Base-by-base conservation (phyloP, 345 rosid genomes). In the Toxicodendron radicans region DNA sequence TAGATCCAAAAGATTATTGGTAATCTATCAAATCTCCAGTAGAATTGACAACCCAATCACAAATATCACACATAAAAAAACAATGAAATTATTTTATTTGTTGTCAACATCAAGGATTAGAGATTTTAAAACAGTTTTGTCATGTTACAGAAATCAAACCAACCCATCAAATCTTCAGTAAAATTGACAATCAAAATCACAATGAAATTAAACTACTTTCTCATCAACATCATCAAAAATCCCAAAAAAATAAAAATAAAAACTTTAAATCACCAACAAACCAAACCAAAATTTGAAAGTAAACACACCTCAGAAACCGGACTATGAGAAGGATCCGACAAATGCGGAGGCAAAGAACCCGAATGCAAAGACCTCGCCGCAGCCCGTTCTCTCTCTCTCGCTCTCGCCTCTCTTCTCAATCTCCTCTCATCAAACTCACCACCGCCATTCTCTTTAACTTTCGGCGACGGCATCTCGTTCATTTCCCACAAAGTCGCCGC, bases 401-500 rank as follows among this genome's bases (percentile, higher is more conserved):
- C 83, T 58, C 80, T 82, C 23, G 49, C 80, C 79, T 87, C 92
- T 69, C 83, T 87, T 85, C 76, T 82, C 71, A 68, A 30, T 76
- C 79, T 84, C 70, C 82, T 84, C 76, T 85, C 91, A 24, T 76
- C 82, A 7, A 51, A 76, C 69, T 32, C 69, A 11, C 59, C 59
- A 13, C 64, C 41, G 16, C 13, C 56, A 27, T 27, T 75, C 58
- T 86, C 92, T 73, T 69, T 82, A 76, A 80, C 75, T 62, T 85
- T 82, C 5, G 96, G 91, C 10, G 97, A 90, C 63, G 98, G 98
- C 81, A 91, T 88, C 89, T 89, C 97, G 64, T 95, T 95, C 97
- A 95, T 89, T 83, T 93, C 99, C 99, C 99, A 95, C 67, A 95
- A 80, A 23, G 98, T 93, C 2, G 99, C 99, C 17, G 98, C 99